Conservation (phyloP, 257 asterid genomes). For the Nicotiana tomentosiformis region DNA sequence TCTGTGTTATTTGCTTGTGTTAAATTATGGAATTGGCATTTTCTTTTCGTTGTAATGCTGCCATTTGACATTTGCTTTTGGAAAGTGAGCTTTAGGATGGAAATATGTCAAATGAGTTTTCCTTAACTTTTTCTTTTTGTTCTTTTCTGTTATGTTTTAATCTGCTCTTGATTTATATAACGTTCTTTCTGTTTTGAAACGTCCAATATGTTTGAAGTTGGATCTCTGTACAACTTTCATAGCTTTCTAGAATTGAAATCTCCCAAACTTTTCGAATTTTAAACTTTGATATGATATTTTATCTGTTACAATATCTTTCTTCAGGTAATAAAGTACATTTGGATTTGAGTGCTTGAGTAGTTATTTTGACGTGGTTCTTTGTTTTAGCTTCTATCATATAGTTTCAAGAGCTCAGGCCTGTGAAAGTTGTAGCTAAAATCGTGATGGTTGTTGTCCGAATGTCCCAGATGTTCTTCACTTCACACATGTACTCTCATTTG, state of each 20-base stretch:
- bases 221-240: too few relatives aligned
- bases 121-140: neutral
- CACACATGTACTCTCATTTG: neutral
- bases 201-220: too few relatives aligned
- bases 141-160: neutral
- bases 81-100: neutral
- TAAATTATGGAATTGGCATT: neutral
- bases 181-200: neutral
- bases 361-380: neutral
- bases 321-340: neutral
- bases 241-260: too few relatives aligned
- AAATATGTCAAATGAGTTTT: neutral
- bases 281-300: too few relatives aligned
- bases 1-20: neutral
- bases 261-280: too few relatives aligned
- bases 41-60: neutral
- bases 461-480: neutral
- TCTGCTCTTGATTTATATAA: neutral
- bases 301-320: too few relatives aligned
- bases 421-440: conserved; percentile 1
- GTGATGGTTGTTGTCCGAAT: neutral
- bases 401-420: neutral
- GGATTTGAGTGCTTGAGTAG: neutral
- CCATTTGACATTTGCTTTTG: neutral
- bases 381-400: neutral